A percentile compares a stretch with the other conserved stretches of the same genome.
Evolutionary conservation across 768 basidiomycete species (phyloP).

Genomic region (Strobilomyces dryophilus): DNA sequence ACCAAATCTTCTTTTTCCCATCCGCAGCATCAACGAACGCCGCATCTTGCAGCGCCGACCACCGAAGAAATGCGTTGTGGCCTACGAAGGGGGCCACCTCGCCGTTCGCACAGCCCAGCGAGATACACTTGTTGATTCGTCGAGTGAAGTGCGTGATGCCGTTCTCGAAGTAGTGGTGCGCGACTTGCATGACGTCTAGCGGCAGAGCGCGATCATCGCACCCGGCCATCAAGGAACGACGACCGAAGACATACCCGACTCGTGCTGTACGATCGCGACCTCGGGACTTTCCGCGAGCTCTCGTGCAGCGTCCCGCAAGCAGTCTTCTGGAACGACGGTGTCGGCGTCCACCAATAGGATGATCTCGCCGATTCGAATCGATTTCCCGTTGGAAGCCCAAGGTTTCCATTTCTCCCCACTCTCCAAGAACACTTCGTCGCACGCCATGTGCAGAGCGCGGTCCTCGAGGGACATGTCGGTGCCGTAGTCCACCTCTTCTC

Average conservation of each 20-base stretch:
- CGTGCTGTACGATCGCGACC: slow-evolving; percentile 89
- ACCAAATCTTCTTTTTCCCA: slow-evolving; percentile 71
- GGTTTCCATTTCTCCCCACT: slow-evolving; percentile 59
- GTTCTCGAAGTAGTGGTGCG: slow-evolving; percentile 87
- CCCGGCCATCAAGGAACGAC: slow-evolving; percentile 18
- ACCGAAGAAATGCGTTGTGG: slow-evolving; percentile 86
- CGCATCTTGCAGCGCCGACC: slow-evolving; percentile 86
- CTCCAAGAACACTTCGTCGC: slow-evolving; percentile 67
- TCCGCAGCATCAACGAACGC: slow-evolving; percentile 55
- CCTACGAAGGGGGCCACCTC: slow-evolving; percentile 79
- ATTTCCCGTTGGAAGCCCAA: slow-evolving; percentile 73
- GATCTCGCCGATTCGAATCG: slow-evolving; percentile 72
- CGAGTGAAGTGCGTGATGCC: slow-evolving; percentile 88
- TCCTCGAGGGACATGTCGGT: slow-evolving; percentile 59
- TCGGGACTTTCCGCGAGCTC: slow-evolving; percentile 58
- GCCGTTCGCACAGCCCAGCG: slow-evolving; percentile 73
- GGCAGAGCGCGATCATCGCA: not conserved
- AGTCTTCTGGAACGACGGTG: slow-evolving; percentile 87
- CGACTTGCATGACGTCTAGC: slow-evolving; percentile 85
- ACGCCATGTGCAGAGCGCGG: slow-evolving; percentile 63
- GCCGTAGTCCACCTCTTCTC: slow-evolving; percentile 32
- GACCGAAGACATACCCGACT: slow-evolving; percentile 54
- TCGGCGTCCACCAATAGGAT: slow-evolving; percentile 86
- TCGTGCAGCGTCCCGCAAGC: slow-evolving; percentile 84
- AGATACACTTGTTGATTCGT: slow-evolving; percentile 81